phyloP scores from a whole-genome alignment of 108 stramenopile genomes.

The Fistulifera solaris region DNA sequence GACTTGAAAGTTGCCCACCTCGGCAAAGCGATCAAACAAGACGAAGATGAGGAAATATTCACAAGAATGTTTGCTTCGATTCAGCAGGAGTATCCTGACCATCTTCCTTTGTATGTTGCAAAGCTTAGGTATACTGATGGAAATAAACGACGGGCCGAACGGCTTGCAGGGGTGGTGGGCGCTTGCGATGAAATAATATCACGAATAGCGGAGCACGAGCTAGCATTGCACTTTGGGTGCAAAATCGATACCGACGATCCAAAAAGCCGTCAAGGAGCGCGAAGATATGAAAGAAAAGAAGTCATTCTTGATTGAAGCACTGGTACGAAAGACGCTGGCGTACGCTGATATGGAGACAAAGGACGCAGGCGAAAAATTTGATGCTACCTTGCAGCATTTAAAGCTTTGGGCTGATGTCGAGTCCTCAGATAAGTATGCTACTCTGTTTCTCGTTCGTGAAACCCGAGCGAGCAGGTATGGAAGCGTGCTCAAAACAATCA shows the following conservation, averaged over 20 bases:
- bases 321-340: constrained; percentile 26
- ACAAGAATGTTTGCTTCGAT: constrained; percentile 16
- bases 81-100: constrained; percentile 14
- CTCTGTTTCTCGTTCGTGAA: constrained; percentile 21
- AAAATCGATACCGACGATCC: constrained; percentile 27
- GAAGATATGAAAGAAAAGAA: constrained; percentile 47
- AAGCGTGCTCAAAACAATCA: constrained; percentile 26
- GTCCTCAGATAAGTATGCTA: constrained; percentile 24
- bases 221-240: constrained; percentile 35
- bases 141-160: constrained; percentile 10
- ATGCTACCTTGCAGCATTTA: constrained; percentile 18
- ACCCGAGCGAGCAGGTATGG: constrained; percentile 18
- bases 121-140: constrained; percentile 23
- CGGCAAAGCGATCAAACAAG: constrained; percentile 20
- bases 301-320: constrained; percentile 23
- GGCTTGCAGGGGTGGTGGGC: constrained; percentile 15
- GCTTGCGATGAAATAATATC: constrained; percentile 18
- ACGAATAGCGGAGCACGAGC: constrained; percentile 19
- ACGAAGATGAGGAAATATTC: constrained; percentile 24
- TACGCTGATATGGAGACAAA: constrained; percentile 13
- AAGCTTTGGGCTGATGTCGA: constrained; percentile 35
- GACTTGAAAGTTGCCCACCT: constrained; percentile 29
- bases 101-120: constrained; percentile 28
- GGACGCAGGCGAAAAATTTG: constrained; percentile 16
- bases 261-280: constrained; percentile 13